phyloP scores from a whole-genome alignment of 139 green algal genomes.

The Parachlorella kessleri region DNA sequence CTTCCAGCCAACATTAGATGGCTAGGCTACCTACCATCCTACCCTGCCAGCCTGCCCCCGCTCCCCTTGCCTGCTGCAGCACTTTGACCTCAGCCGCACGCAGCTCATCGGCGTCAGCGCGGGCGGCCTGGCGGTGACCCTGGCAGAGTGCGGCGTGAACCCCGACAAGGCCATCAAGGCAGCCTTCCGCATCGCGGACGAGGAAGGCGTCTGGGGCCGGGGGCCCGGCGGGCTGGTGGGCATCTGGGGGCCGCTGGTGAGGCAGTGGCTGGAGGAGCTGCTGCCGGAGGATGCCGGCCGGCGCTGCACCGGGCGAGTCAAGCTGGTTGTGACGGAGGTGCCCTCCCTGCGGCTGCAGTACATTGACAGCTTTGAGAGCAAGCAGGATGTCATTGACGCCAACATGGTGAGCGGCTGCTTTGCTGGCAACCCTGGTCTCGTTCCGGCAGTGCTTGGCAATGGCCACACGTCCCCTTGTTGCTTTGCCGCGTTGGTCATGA shows the following conservation, averaged over 20 bases:
- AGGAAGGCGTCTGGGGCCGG: conserved; percentile 50
- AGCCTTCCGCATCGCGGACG: conserved; percentile 42
- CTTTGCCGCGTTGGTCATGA: too few species aligned
- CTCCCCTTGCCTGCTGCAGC: conserved; percentile 27
- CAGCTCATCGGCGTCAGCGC: conserved; percentile 46
- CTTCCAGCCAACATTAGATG: neutral
- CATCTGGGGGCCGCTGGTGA: conserved; percentile 72
- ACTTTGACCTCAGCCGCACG: conserved; percentile 43
- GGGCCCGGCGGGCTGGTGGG: conserved; percentile 60
- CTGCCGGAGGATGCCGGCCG: conserved; percentile 67
- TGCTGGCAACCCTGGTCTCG: too few species aligned
- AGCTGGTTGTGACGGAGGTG: conserved; percentile 51
- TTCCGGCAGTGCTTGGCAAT: too few species aligned
- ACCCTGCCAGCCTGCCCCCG: neutral
- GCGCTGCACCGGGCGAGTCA: conserved; percentile 41
- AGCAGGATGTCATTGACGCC: conserved; percentile 65
- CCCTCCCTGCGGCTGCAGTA: conserved; percentile 31
- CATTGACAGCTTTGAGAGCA: conserved; percentile 50
- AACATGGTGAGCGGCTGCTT: too few species aligned
- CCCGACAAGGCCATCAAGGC: conserved; percentile 40
- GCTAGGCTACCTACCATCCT: neutral
- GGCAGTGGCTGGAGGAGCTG: conserved; percentile 71
- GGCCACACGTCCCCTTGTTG: too few species aligned
- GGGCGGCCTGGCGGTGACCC: conserved; percentile 38
- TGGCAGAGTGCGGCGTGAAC: conserved; percentile 51